phyloP scores from a whole-genome alignment of 352 stramenopile species.

The Pythium guiyangense region DNA sequence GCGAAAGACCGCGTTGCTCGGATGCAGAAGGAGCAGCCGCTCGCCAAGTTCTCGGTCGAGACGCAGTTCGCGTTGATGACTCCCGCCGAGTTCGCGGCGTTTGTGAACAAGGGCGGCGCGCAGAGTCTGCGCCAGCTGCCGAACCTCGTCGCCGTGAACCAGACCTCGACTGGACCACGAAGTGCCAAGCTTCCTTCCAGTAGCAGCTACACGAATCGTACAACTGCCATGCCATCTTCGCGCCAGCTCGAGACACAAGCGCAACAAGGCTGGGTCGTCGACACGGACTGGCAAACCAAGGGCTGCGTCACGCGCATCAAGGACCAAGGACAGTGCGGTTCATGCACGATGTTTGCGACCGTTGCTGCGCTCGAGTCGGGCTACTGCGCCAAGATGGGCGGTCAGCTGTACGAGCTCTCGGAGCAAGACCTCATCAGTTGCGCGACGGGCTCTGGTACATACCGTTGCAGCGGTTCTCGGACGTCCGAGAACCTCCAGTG shows the following conservation, averaged over 20 bases:
- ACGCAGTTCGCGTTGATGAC: constrained; percentile 71
- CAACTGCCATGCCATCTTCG: neutral
- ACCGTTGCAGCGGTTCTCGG: neutral
- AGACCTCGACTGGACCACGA: no score
- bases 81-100: constrained; percentile 50
- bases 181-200: no score
- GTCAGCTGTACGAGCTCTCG: constrained; percentile 10
- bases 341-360: constrained; percentile 15
- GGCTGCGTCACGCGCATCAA: constrained; percentile 22
- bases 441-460: neutral
- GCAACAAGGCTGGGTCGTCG: neutral
- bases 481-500: no score
- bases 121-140: neutral
- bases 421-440: constrained; percentile 17
- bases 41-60: constrained; percentile 56
- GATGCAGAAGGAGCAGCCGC: constrained; percentile 38
- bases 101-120: constrained; percentile 14
- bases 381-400: constrained; percentile 16
- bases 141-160: neutral
- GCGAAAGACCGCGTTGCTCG: constrained; percentile 21
- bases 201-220: no score
- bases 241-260: neutral
- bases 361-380: constrained; percentile 14
- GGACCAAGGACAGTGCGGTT: constrained; percentile 18
- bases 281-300: constrained; percentile 14